Base-by-base conservation (phyloP, 371 early-diverging fungal species). In the Batrachochytrium dendrobatidis region DNA sequence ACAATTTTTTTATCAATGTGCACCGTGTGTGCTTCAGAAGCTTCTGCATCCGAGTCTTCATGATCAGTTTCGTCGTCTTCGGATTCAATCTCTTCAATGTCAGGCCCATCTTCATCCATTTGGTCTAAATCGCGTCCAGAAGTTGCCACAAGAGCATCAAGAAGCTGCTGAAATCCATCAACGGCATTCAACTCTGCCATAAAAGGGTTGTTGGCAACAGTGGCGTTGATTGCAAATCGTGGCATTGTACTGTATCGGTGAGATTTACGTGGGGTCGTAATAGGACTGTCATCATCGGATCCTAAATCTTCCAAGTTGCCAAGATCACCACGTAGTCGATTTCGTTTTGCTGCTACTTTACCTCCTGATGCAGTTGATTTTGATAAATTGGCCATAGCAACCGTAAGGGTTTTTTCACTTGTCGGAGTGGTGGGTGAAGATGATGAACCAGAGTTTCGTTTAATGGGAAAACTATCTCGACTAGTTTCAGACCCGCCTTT, bases 41-140 rank as follows among this genome's bases (percentile, higher is more conserved):
- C 3, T 20, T 45, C 46, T 5, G 3, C 3, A 26, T 12, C 46
- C 5, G 46, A 45, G 12, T 45, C 46, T 5, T 45, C 46, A 5
- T n/a, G n/a, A n/a, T n/a, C n/a, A n/a, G n/a, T n/a, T n/a, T 45
- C 46, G 46, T 45, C 46, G 46, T 45, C 46, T 7, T 12, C 46
- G 12, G 20, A 20, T 3, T 3, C 56, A 44, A n/a, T 31, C 6
- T 30, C 59, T 51, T 45, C 59, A 26, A 43, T 33, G 6, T 7
- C 22, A 6, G 22, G 26, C 26, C 29, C 51, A 18, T 51, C 51
- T 18, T 51, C 22, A 22, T 59, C 59, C 50, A 59, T 59, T 39
- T 59, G 28, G 22, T 59, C 59, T 22, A 59, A 30, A 20, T 28
- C 28, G 8, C 43, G 50, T 22, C 59, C 59, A 22, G 53, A 55